These are phyloP conservation scores for Combretum micranthum DNA, from an alignment of 345 rosid species.

Conservation along the genomic window DNA sequence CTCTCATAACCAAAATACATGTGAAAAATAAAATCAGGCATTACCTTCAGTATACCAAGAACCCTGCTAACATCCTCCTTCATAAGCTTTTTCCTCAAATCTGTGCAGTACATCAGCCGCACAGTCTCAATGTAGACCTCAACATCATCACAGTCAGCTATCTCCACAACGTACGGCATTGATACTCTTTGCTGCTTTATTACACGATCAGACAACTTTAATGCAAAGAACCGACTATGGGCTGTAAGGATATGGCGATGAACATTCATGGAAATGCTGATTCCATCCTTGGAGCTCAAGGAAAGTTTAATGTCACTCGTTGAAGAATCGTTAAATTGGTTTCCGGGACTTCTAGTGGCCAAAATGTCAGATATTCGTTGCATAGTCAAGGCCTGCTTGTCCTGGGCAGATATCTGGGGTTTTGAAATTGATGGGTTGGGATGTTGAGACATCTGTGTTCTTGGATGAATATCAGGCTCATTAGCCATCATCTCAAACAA, in stretches of 20 bases:
- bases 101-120: conserved; percentile 86
- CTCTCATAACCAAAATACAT: neutral
- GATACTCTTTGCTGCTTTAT: conserved; percentile 47
- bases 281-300: conserved; percentile 80
- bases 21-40: neutral
- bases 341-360: conserved; percentile 61
- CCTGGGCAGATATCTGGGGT: conserved; percentile 12
- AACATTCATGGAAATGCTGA: conserved; percentile 61
- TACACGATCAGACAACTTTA: conserved; percentile 78
- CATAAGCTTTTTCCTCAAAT: conserved; percentile 90
- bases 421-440: conserved; percentile 7
- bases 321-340: conserved; percentile 73
- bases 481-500: conserved; percentile 93
- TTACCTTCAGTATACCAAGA: conserved; percentile 91
- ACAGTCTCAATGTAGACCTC: conserved; percentile 94
- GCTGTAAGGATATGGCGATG: conserved; percentile 86
- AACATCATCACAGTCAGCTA: conserved; percentile 94
- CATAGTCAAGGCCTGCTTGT: conserved; percentile 64
- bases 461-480: conserved; percentile 53
- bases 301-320: conserved; percentile 79
- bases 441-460: neutral
- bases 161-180: conserved; percentile 75
- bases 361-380: conserved; percentile 71
- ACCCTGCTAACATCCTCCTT: conserved; percentile 77
- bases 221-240: conserved; percentile 83